These are phyloP conservation scores for Trichoderma parareesei DNA, from an alignment of 495 filamentous ascomycete species.

Conservation along the genomic window DNA sequence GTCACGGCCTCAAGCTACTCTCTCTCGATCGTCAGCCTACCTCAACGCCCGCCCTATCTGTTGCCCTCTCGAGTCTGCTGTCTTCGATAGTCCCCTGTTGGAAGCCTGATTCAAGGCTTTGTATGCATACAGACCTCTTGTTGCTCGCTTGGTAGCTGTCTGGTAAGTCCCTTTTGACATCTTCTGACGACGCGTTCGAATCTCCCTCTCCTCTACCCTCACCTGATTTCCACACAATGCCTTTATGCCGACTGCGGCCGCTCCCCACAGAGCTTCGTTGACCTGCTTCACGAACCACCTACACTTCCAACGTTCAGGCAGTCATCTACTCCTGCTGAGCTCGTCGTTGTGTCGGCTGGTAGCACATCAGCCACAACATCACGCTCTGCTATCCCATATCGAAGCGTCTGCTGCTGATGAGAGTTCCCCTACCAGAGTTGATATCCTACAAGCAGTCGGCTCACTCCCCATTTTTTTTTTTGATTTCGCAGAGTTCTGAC, in stretches of 20 bases:
- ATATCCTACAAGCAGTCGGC: too few relatives aligned
- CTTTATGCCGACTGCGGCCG: not conserved
- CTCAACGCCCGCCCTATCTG: not conserved
- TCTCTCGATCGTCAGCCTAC: not conserved
- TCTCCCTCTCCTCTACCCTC: not conserved
- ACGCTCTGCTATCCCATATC: too few relatives aligned
- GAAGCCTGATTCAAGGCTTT: constrained; percentile 4
- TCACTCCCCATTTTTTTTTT: not conserved
- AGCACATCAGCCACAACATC: too few relatives aligned
- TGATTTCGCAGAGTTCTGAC: not conserved
- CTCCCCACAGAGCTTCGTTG: too few relatives aligned
- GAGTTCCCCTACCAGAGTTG: too few relatives aligned
- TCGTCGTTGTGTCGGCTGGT: too few relatives aligned
- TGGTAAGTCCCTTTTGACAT: not conserved
- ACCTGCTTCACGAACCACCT: too few relatives aligned
- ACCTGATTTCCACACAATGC: not conserved
- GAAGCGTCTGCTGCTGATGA: too few relatives aligned
- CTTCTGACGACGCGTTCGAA: not conserved
- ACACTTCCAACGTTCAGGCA: too few relatives aligned
- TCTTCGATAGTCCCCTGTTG: constrained; percentile 4
- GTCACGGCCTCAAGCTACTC: not conserved
- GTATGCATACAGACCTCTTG: constrained; percentile 2
- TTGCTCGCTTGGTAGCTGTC: not conserved
- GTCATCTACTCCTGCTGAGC: too few relatives aligned
- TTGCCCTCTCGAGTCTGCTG: not conserved